Conservation (phyloP, 192 early-diverging fungal genomes). For the Gigaspora rosea region DNA sequence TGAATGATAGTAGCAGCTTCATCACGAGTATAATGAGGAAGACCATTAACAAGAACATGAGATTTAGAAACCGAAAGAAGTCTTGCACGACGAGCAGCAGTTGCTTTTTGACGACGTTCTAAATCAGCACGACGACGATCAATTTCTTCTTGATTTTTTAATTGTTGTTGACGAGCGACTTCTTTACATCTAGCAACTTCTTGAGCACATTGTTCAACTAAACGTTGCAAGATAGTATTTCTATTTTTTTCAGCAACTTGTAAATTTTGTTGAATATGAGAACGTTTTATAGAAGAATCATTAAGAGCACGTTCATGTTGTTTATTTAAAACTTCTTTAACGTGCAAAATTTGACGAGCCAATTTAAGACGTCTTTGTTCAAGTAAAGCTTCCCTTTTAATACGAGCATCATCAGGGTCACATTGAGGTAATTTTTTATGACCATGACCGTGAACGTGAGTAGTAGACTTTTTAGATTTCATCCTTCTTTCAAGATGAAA, state of each 20-base stretch:
- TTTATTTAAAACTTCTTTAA: slow-evolving; percentile 28
- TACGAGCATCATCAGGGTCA: slow-evolving; percentile 22
- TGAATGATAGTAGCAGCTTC: slow-evolving; percentile 30
- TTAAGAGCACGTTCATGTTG: slow-evolving; percentile 24
- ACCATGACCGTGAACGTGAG: slow-evolving; percentile 4
- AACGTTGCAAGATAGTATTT: slow-evolving; percentile 27
- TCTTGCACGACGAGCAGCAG: slow-evolving; percentile 31
- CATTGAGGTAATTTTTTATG: slow-evolving; percentile 1
- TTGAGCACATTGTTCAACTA: slow-evolving; percentile 30
- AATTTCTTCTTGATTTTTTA: slow-evolving; percentile 33
- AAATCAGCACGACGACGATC: slow-evolving; percentile 28
- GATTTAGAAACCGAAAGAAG: slow-evolving; percentile 21
- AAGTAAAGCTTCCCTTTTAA: slow-evolving; percentile 33
- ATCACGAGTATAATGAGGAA: slow-evolving; percentile 3
- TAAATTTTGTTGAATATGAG: slow-evolving; percentile 28
- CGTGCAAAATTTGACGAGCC: slow-evolving; percentile 28
- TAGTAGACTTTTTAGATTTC: slow-evolving; percentile 30
- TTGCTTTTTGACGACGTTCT: slow-evolving; percentile 27
- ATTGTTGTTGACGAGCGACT: slow-evolving; percentile 33
- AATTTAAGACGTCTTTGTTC: slow-evolving; percentile 34
- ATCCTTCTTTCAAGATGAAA: slow-evolving; percentile 50
- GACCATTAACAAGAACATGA: not conserved
- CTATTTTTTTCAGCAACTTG: slow-evolving; percentile 30
- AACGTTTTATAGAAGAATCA: slow-evolving; percentile 29
- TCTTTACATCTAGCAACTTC: slow-evolving; percentile 35